phyloP scores from a whole-genome alignment of 352 stramenopile genomes.

The Globisporangium megalacanthum region DNA sequence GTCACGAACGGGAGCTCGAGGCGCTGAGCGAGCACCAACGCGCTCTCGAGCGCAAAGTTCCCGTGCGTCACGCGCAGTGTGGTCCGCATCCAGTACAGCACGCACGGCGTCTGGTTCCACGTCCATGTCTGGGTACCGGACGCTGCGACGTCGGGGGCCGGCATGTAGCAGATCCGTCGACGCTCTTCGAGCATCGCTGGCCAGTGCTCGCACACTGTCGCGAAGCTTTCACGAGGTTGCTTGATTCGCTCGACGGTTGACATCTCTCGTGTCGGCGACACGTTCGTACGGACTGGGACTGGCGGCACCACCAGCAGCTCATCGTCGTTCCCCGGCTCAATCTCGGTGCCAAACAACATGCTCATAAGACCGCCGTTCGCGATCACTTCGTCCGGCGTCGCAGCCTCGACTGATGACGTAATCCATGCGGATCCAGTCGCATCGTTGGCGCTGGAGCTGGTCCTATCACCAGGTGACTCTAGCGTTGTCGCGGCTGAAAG shows the following conservation, averaged over 20 bases:
- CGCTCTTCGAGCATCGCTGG: slow-evolving; percentile 40
- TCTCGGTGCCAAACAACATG: slow-evolving; percentile 16
- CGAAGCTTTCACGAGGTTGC: slow-evolving; percentile 2
- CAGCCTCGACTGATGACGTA: slow-evolving; percentile 8
- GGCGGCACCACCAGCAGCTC: background rate
- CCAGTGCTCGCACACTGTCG: slow-evolving; percentile 38
- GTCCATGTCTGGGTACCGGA: slow-evolving; percentile 5
- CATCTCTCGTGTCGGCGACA: background rate
- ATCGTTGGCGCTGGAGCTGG: background rate
- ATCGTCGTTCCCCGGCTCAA: background rate
- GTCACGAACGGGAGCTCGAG: slow-evolving; percentile 38
- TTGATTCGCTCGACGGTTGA: background rate
- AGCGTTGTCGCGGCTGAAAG: background rate
- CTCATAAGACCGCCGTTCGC: slow-evolving; percentile 17
- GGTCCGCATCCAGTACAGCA: slow-evolving; percentile 74
- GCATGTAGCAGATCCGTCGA: slow-evolving; percentile 33
- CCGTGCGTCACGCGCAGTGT: slow-evolving; percentile 48
- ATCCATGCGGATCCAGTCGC: slow-evolving; percentile 10
- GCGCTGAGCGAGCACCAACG: slow-evolving; percentile 37
- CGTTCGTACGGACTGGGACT: background rate
- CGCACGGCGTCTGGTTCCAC: slow-evolving; percentile 3
- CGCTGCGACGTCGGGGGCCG: slow-evolving; percentile 4
- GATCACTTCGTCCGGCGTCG: slow-evolving; percentile 22
- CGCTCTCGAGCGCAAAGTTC: slow-evolving; percentile 57
- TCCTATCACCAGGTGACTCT: background rate